Evolutionary conservation across 345 rosid genomes (phyloP).

Genomic region (Turritis glabra): DNA sequence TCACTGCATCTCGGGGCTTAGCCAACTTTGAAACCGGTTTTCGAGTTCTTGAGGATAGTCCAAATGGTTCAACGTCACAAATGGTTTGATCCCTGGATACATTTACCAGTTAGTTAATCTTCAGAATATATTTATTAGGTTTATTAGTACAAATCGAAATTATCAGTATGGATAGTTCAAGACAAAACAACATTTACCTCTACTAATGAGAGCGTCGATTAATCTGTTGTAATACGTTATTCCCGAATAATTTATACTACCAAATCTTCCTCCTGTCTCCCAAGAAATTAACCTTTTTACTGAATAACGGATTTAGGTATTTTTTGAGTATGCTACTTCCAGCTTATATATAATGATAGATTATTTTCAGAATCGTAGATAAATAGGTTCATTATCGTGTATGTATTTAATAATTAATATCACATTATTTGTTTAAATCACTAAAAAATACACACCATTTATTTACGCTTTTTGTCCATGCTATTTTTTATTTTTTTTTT

Average conservation of each 20-base stretch:
- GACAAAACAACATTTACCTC: constrained; percentile 43
- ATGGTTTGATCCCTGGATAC: constrained; percentile 65
- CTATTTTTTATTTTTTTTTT: too few species aligned
- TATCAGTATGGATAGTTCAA: background rate
- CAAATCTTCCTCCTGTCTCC: constrained; percentile 65
- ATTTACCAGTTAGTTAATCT: background rate
- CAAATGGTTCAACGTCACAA: constrained; percentile 67
- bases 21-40: constrained; percentile 71
- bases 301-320: background rate
- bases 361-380: too few species aligned
- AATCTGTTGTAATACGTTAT: constrained; percentile 58
- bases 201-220: constrained; percentile 52
- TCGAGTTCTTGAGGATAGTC: constrained; percentile 82
- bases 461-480: too few species aligned
- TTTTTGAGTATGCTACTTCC: background rate
- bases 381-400: background rate
- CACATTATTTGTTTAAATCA: too few species aligned
- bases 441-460: too few species aligned
- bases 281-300: background rate
- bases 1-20: constrained; percentile 63
- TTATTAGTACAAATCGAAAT: background rate
- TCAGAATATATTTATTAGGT: background rate
- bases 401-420: background rate
- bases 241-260: constrained; percentile 57
- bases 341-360: background rate